These are phyloP conservation scores for Fusarium transvaalense DNA, from an alignment of 2,329 filamentous ascomycete genomes.

Conservation along the genomic window DNA sequence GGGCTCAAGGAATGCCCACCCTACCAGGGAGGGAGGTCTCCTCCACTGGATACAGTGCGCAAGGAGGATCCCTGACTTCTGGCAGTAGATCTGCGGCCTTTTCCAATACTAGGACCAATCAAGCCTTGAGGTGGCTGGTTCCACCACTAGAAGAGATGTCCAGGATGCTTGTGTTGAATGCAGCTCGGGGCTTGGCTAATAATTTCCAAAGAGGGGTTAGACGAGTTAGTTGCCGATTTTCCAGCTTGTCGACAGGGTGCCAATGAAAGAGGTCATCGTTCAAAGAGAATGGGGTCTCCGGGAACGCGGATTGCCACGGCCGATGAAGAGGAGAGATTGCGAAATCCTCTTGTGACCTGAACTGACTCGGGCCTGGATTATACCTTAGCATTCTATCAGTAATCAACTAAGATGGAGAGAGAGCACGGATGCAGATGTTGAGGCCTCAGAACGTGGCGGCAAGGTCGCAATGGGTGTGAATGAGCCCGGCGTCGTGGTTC, in stretches of 20 bases:
- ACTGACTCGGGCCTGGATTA: slow-evolving; percentile 44
- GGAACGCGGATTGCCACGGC: slow-evolving; percentile 47
- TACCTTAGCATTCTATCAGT: slow-evolving; percentile 28
- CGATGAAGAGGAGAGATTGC: slow-evolving; percentile 45
- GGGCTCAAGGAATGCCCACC: slow-evolving; percentile 47
- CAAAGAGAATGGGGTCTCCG: slow-evolving; percentile 44
- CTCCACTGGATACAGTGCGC: slow-evolving; percentile 44
- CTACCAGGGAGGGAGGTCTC: slow-evolving; percentile 23
- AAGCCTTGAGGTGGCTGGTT: slow-evolving; percentile 43
- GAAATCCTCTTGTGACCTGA: slow-evolving; percentile 47
- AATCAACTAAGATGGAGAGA: slow-evolving; percentile 13
- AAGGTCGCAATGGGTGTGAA: slow-evolving; percentile 48
- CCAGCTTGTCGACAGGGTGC: slow-evolving; percentile 45
- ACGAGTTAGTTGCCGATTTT: slow-evolving; percentile 46
- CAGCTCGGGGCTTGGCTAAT: slow-evolving; percentile 47
- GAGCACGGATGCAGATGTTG: slow-evolving; percentile 32
- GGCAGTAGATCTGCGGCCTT: slow-evolving; percentile 52
- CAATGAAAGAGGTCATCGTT: slow-evolving; percentile 44
- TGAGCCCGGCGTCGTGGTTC: slow-evolving; percentile 51
- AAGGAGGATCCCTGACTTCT: slow-evolving; percentile 37
- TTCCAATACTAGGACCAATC: slow-evolving; percentile 47
- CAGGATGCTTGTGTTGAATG: slow-evolving; percentile 47
- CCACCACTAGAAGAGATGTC: slow-evolving; percentile 41
- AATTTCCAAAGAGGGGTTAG: slow-evolving; percentile 48
- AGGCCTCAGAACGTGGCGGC: slow-evolving; percentile 47